phyloP scores from a whole-genome alignment of 1,284 basidiomycete genomes.

The Phellinidium pouzarii region DNA sequence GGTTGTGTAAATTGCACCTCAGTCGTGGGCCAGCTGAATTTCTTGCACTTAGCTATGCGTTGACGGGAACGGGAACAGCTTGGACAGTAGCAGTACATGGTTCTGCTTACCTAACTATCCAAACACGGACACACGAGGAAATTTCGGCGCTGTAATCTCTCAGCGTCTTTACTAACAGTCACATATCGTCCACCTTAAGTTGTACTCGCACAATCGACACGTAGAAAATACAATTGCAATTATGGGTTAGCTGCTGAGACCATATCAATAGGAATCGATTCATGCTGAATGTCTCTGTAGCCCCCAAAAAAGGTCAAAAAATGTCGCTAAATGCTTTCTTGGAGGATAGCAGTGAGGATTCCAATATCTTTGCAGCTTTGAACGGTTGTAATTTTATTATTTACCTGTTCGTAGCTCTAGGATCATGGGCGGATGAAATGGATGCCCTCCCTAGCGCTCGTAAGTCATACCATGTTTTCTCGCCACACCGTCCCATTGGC shows the following conservation, averaged over 20 bases:
- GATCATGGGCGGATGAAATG: conserved; percentile 98
- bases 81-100: too few species aligned
- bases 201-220: not conserved
- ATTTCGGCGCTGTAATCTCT: not conserved
- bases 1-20: too few species aligned
- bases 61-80: too few species aligned
- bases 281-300: conserved; percentile 31
- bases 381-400: conserved; percentile 14
- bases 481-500: conserved; percentile 4
- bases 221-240: conserved; percentile 3
- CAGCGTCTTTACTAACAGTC: not conserved
- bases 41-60: too few species aligned
- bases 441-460: conserved; percentile 83
- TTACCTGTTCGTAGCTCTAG: conserved; percentile 47
- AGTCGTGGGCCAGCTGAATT: too few species aligned
- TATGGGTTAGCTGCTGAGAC: conserved; percentile 4
- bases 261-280: not conserved
- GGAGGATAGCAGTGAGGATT: conserved; percentile 63
- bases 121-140: not conserved
- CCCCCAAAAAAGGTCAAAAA: conserved; percentile 83
- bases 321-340: conserved; percentile 89
- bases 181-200: not conserved
- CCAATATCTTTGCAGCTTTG: not conserved
- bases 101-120: not conserved
- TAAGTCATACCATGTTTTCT: conserved; percentile 38